Conservation (phyloP, 441 rosid species). For the Populus hybrid region DNA sequence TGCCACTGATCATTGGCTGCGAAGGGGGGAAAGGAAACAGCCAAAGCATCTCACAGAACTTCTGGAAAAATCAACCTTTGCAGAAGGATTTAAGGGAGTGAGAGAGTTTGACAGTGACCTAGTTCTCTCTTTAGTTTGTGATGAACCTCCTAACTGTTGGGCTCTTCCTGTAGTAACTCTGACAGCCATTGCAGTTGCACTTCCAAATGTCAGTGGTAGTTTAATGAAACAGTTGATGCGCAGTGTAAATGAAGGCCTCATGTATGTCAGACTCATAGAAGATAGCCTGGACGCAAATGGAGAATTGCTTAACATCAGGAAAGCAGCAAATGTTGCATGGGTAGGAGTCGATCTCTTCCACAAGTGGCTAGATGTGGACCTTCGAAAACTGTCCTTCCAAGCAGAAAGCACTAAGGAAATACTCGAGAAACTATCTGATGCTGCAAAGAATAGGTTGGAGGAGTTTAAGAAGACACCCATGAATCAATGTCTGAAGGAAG, state of each 20-base stretch:
- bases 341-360: constrained; percentile 64
- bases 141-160: constrained; percentile 73
- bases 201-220: constrained; percentile 39
- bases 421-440: constrained; percentile 48
- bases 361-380: constrained; percentile 69
- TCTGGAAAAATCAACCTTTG: constrained; percentile 43
- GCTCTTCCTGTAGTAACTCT: constrained; percentile 77
- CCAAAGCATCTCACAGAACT: constrained; percentile 62
- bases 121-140: constrained; percentile 43
- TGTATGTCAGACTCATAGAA: constrained; percentile 53
- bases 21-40: constrained; percentile 47
- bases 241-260: constrained; percentile 59
- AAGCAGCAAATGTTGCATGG: constrained; percentile 64
- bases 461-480: constrained; percentile 39
- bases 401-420: constrained; percentile 39
- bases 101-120: constrained; percentile 50
- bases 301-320: constrained; percentile 37
- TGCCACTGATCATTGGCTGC: constrained; percentile 58
- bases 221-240: constrained; percentile 37
- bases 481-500: constrained; percentile 42
- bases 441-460: constrained; percentile 46
- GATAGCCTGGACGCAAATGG: constrained; percentile 34
- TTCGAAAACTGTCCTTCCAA: constrained; percentile 42
- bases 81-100: constrained; percentile 63
- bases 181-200: constrained; percentile 60